phyloP scores from a whole-genome alignment of 371 early-diverging fungal species.

The Gilbertella persicaria region DNA sequence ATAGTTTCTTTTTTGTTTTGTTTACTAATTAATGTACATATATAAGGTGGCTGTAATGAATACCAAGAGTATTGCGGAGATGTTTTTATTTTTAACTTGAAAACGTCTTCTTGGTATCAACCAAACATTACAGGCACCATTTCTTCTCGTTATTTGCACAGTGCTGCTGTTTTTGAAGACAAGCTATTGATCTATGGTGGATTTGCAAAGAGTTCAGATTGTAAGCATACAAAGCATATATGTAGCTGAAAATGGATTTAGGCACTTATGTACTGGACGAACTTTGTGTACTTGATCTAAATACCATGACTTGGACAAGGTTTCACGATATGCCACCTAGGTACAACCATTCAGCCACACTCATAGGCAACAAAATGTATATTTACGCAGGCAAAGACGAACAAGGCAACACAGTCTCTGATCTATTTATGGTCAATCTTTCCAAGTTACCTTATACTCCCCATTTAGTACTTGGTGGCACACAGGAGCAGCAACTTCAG shows the following conservation, averaged over 20 bases:
- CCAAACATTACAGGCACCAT: slow-evolving; percentile 59
- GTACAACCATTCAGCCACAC: slow-evolving; percentile 60
- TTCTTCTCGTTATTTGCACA: slow-evolving; percentile 56
- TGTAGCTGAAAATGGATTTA: slow-evolving; percentile 6
- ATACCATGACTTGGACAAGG: slow-evolving; percentile 54
- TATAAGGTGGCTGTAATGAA: slow-evolving; percentile 59
- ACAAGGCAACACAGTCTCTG: slow-evolving; percentile 57
- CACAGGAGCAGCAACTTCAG: slow-evolving; percentile 9
- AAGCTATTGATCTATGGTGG: slow-evolving; percentile 71
- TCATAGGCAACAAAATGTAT: slow-evolving; percentile 54
- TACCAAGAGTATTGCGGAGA: slow-evolving; percentile 62
- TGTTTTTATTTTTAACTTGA: slow-evolving; percentile 61
- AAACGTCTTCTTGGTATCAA: slow-evolving; percentile 61
- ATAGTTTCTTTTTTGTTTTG: background rate
- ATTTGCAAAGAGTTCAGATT: slow-evolving; percentile 61
- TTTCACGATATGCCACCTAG: slow-evolving; percentile 52
- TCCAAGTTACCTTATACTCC: slow-evolving; percentile 32
- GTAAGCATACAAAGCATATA: slow-evolving; percentile 27
- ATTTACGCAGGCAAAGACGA: slow-evolving; percentile 63
- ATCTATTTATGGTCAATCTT: slow-evolving; percentile 58
- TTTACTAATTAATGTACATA: background rate
- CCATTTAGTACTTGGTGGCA: slow-evolving; percentile 31
- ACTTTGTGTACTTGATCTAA: slow-evolving; percentile 53
- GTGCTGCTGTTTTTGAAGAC: slow-evolving; percentile 62
- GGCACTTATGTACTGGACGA: slow-evolving; percentile 66